Base-by-base conservation (phyloP, 2,329 filamentous ascomycete genomes). In the Monascus ruber region DNA sequence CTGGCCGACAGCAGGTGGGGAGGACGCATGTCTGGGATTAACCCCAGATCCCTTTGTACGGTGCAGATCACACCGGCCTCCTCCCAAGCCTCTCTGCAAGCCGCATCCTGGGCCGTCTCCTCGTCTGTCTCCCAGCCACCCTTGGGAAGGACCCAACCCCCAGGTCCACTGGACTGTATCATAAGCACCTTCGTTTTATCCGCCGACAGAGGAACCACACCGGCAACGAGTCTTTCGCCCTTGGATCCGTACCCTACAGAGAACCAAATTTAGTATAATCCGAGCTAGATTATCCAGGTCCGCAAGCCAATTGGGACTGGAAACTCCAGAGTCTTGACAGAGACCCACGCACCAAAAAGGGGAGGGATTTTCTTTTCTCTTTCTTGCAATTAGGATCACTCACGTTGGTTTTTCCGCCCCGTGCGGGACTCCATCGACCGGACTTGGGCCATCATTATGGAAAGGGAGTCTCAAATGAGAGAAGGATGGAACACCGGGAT, bases 51-150 rank as follows among this genome's bases (percentile, higher is more conserved):
- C 59, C 81, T 83, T 53, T 83, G 80, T 62, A 95, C 81, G 42
- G 77, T 81, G 63, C 89, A 84, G 53, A 83, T 73, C 55, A 96
- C 93, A 54, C 91, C 91, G 33, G 88, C 91, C 68, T 96, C 91
- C 69, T 96, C 91, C 91, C 91, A 96, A 44, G 91, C 91, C 65
- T 98, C 91, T 50, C 91, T 73, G 71, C 71, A 82, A 65, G 78
- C 78, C 40, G 91, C 91, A 41, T 91, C 85, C 60, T 89, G 77
- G 45, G 83, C 78, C 47, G 85, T 91, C 45, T 81, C 77, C 67
- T 98, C 91, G 64, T 98, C 91, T 28, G 79, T 82, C 64, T 98
- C 91, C 88, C 91, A 98, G 44, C 91, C 91, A 58, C 91, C 91
- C 63, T 98, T 98, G 44, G 91, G 91, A 42, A 98, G 73, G 33